Evolutionary conservation across 352 stramenopile genomes (phyloP).

Genomic region (Globisporangium alternatum): DNA sequence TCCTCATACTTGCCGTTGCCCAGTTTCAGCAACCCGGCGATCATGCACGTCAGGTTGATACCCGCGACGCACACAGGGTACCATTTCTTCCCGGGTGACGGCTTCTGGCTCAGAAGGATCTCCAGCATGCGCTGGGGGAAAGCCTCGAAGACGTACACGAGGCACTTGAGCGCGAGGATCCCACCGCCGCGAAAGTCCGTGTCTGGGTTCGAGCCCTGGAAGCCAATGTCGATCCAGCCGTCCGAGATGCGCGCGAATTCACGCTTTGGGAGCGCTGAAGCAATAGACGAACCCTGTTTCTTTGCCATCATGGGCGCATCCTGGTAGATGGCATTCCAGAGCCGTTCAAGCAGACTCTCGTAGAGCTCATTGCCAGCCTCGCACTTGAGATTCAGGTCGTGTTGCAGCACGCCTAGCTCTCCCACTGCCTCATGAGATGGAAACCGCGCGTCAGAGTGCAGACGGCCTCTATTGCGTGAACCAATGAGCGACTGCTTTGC

Average conservation of each 20-base stretch:
- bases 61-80: conserved; percentile 80
- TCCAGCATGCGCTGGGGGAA: conserved; percentile 68
- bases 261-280: conserved; percentile 8
- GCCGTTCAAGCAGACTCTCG: conserved; percentile 50
- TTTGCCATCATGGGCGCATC: conserved; percentile 19
- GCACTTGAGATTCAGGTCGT: conserved; percentile 67
- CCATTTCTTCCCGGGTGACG: conserved; percentile 49
- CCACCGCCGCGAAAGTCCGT: conserved; percentile 84
- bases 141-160: conserved; percentile 80
- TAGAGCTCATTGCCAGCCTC: conserved; percentile 54
- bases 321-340: conserved; percentile 65
- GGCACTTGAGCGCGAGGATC: conserved; percentile 75
- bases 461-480: conserved; percentile 2
- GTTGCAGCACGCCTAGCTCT: conserved; percentile 55
- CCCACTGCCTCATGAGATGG: conserved; percentile 35
- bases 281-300: not conserved
- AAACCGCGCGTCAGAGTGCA: not conserved
- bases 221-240: conserved; percentile 72
- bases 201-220: conserved; percentile 75
- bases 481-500: conserved; percentile 36
- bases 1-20: conserved; percentile 56
- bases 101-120: conserved; percentile 51
- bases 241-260: conserved; percentile 44
- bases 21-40: conserved; percentile 64
- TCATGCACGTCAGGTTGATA: conserved; percentile 84